Evolutionary conservation across 2,329 filamentous ascomycete species (phyloP).

Genomic region (Hypoxylon sp.): DNA sequence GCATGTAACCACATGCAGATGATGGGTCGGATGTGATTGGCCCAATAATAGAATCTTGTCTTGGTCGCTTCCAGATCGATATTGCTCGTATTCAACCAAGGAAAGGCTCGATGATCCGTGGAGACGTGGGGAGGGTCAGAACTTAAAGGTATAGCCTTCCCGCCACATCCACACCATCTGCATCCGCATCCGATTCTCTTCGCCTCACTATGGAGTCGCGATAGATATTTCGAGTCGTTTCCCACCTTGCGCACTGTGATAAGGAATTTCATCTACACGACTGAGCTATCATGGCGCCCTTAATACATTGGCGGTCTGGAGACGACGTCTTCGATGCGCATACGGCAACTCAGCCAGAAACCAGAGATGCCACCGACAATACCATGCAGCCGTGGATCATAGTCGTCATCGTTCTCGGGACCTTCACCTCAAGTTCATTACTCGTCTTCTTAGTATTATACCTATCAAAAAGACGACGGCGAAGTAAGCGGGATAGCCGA

Average conservation of each 20-base stretch:
- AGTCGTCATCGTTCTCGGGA: constrained; percentile 44
- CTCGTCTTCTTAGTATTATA: constrained; percentile 41
- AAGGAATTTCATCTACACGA: constrained; percentile 7
- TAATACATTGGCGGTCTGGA: constrained; percentile 16
- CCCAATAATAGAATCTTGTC: constrained; percentile 35
- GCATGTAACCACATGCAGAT: constrained; percentile 32
- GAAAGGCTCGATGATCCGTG: constrained; percentile 3
- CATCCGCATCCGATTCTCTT: constrained; percentile 11
- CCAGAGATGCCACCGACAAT: constrained; percentile 4
- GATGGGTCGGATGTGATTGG: constrained; percentile 30
- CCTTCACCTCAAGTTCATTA: constrained; percentile 40
- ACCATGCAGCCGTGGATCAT: constrained; percentile 46
- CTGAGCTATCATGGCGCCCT: constrained; percentile 31
- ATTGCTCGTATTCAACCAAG: constrained; percentile 33
- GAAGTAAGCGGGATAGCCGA: constrained; percentile 12
- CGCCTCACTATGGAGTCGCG: constrained; percentile 2
- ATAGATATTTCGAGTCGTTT: constrained; percentile 17
- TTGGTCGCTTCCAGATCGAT: constrained; percentile 22
- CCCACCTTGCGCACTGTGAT: neutral
- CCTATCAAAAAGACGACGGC: constrained; percentile 38
- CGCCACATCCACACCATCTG: constrained; percentile 6
- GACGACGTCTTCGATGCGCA: constrained; percentile 24
- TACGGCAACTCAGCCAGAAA: constrained; percentile 6
- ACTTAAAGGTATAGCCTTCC: constrained; percentile 33
- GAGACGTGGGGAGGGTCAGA: constrained; percentile 13